Percentiles rank a stretch among this genome's conserved stretches.
Conservation (phyloP, 2,329 filamentous ascomycete species). For the Metarhizium brunneum region DNA sequence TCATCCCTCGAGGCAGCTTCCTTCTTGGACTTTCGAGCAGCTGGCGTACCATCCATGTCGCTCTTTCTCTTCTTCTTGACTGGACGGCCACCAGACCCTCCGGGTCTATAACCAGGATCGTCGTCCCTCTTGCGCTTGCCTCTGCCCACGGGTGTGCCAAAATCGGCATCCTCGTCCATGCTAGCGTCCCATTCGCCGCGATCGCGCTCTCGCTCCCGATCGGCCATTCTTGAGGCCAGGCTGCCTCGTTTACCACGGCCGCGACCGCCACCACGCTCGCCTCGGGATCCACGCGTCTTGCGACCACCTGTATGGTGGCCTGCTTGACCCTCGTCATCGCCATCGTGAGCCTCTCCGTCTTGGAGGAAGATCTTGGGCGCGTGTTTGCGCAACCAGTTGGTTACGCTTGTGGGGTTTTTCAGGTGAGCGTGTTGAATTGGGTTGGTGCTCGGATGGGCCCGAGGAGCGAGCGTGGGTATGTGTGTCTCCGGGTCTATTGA, state of each 20-base stretch:
- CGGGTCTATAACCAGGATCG: conserved; percentile 50
- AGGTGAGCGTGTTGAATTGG: conserved; percentile 31
- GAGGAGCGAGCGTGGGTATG: conserved; percentile 42
- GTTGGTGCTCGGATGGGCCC: conserved; percentile 27
- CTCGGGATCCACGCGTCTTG: conserved; percentile 21
- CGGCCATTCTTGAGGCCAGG: conserved; percentile 13
- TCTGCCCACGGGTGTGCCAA: conserved; percentile 21
- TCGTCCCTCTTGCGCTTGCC: conserved; percentile 49
- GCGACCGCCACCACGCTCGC: conserved; percentile 20
- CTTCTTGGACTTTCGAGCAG: conserved; percentile 27
- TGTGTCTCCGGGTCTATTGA: conserved; percentile 33
- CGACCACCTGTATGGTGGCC: conserved; percentile 19
- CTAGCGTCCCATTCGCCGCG: conserved; percentile 22
- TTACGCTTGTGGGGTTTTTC: conserved; percentile 79
- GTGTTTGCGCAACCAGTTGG: conserved; percentile 88
- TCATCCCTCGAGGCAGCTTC: conserved; percentile 14
- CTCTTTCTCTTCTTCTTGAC: conserved; percentile 52
- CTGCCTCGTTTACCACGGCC: conserved; percentile 26
- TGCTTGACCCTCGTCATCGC: conserved; percentile 28
- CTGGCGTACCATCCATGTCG: conserved; percentile 30
- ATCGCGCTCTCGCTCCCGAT: conserved; percentile 3
- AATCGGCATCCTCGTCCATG: conserved; percentile 30
- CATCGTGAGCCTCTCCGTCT: conserved; percentile 42
- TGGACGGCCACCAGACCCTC: conserved; percentile 43
- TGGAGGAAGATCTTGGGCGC: conserved; percentile 79